Evolutionary conservation across 2,329 filamentous ascomycete species (phyloP), one percentile per base, ranked within the genome.

Genomic region (Gremmenia infestans): DNA sequence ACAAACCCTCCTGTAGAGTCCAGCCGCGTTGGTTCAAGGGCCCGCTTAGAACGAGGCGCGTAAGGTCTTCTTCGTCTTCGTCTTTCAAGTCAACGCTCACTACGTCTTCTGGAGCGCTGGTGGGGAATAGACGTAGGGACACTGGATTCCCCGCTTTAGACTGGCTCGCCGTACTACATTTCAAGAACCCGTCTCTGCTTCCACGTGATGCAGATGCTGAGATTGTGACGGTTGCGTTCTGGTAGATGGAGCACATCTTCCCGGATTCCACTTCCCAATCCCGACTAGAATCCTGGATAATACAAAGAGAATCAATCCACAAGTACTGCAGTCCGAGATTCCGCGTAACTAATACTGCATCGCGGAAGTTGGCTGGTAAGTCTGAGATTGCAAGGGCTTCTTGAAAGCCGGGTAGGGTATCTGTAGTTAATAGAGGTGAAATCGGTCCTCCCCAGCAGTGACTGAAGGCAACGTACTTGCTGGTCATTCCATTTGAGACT

Each of bases 291-390:
- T 67, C 61, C 32, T 71, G 67, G 25, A 66, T 59, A 25, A 71
- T 67, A 47, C 69, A 71, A 0, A 70, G 53, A n/a, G 64, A 61
- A 56, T 70, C 68, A 37, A 70, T 65, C 68, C 68, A 70, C 14
- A 71, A 54, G 53, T 69, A 70, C 1, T 55, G 39, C 11, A 69
- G 23, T 0, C 55, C 60, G 42, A 71, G 60, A 22, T 55, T 48
- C 15, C 65, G 52, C 1, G 65, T 63, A 8, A 70, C 56, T 3
- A 35, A 6, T 22, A 71, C 62, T 8, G 67, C 65, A 17, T 71
- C 66, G 11, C 50, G 63, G 45, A 69, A 66, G 8, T 54, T 61
- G 32, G 54, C 57, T 2, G 64, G 62, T 15, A 68, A 51, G 7
- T 36, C 55, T 7, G 56, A 58, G 12, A 67, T 55, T 7, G 22